Percentiles rank a stretch among this genome's conserved stretches.
Conservation (phyloP, 306 rosid species). For the Lablab purpureus region DNA sequence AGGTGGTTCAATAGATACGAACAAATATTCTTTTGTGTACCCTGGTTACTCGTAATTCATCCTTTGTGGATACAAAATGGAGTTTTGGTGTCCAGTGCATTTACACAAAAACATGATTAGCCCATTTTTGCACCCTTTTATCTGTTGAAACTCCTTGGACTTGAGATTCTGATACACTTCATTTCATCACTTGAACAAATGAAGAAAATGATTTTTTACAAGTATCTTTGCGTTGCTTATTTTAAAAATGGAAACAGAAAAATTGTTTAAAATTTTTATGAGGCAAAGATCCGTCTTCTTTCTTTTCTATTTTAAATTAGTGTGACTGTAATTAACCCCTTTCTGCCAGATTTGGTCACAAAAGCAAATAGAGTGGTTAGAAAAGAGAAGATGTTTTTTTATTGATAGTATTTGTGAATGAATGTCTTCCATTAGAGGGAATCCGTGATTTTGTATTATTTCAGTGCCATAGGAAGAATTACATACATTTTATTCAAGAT, state of each 20-base stretch:
- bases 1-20: constrained; percentile 17
- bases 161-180: neutral
- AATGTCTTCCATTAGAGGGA: too few relatives aligned
- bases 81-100: neutral
- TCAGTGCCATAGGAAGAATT: too few relatives aligned
- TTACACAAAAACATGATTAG: neutral
- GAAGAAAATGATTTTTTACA: neutral
- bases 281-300: neutral
- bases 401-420: too few relatives aligned
- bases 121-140: neutral
- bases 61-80: neutral
- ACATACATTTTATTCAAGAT: too few relatives aligned
- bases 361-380: too few relatives aligned
- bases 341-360: too few relatives aligned
- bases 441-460: too few relatives aligned
- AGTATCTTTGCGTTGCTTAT: neutral
- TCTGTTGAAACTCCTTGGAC: neutral
- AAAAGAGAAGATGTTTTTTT: too few relatives aligned
- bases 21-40: neutral
- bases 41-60: constrained; percentile 5
- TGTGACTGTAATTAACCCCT: too few relatives aligned
- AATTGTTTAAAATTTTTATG: neutral
- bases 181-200: neutral
- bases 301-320: neutral
- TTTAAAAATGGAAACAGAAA: neutral